Conservation (phyloP, 768 basidiomycete genomes). For the Lactarius hengduanensis region DNA sequence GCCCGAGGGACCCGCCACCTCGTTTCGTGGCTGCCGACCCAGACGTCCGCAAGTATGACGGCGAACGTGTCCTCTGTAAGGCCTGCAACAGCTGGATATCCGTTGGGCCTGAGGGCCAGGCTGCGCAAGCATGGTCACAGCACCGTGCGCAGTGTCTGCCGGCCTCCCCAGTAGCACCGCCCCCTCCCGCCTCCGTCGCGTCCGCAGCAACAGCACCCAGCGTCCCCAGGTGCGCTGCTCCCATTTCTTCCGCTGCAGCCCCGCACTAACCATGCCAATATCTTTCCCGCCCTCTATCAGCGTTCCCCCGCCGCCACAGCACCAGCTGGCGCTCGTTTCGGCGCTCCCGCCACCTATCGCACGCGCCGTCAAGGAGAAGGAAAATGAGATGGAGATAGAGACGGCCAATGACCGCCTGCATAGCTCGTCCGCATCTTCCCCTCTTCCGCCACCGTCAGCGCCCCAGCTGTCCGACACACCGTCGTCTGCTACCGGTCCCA, state of each 20-base stretch:
- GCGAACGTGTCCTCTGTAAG: constrained; percentile 67
- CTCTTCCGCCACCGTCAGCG: constrained; percentile 8
- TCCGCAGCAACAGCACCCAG: constrained; percentile 6
- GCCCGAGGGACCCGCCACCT: constrained; percentile 56
- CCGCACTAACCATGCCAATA: not conserved
- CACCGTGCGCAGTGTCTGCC: constrained; percentile 60
- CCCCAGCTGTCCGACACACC: constrained; percentile 4
- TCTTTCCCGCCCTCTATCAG: constrained; percentile 20
- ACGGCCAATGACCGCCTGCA: constrained; percentile 12
- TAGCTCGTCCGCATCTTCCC: constrained; percentile 8
- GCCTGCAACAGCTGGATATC: constrained; percentile 68
- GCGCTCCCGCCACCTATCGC: constrained; percentile 27
- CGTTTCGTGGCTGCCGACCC: constrained; percentile 58
- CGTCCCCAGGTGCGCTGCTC: constrained; percentile 13
- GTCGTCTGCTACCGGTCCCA: constrained; percentile 9
- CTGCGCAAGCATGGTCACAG: constrained; percentile 63
- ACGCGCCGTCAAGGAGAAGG: constrained; percentile 19
- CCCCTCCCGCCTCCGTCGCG: constrained; percentile 1
- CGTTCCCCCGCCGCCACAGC: constrained; percentile 37
- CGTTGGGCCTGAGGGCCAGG: constrained; percentile 61
- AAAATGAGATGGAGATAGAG: not conserved
- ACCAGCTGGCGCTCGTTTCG: constrained; percentile 37
- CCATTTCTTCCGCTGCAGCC: not conserved
- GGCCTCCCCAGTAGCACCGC: constrained; percentile 24
- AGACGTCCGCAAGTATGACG: constrained; percentile 71